A percentile compares a stretch with the other conserved stretches of the same genome.
Evolutionary conservation across 345 rosid genomes (phyloP).

Genomic region (Lenwebbia sp.): DNA sequence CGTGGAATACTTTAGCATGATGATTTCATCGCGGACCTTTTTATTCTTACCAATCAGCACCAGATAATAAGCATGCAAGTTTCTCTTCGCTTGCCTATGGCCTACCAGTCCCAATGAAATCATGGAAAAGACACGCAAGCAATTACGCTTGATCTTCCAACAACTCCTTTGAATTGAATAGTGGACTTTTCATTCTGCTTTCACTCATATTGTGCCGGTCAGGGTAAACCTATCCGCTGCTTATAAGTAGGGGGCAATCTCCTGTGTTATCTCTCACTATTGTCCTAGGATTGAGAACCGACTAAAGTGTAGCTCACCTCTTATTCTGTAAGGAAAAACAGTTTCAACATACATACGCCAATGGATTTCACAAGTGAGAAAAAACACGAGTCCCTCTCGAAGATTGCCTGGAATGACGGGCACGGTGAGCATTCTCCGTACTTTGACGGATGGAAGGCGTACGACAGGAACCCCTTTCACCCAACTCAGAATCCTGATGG

Average conservation of each 20-base stretch:
- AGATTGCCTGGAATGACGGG: slow-evolving; percentile 1
- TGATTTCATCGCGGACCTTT: no score
- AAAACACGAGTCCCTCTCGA: not conserved
- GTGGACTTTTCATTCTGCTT: no score
- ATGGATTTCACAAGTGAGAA: not conserved
- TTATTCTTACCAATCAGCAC: not conserved
- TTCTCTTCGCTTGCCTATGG: not conserved
- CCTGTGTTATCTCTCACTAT: no score
- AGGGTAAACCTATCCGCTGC: no score
- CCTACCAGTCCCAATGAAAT: not conserved
- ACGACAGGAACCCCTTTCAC: slow-evolving; percentile 17
- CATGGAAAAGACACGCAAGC: not conserved
- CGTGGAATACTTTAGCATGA: not conserved
- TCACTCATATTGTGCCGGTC: no score
- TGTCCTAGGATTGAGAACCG: not conserved
- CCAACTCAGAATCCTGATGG: slow-evolving; percentile 15
- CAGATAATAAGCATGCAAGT: not conserved
- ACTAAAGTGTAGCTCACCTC: not conserved
- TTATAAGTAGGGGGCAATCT: no score
- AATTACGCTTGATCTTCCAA: not conserved
- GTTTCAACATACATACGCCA: not conserved
- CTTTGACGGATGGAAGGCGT: slow-evolving; percentile 23
- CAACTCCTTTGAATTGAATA: not conserved
- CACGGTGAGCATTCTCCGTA: slow-evolving; percentile 19
- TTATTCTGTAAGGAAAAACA: not conserved